Evolutionary conservation across 2,329 filamentous ascomycete species (phyloP), one percentile per base, ranked within the genome.

Genomic region (Rhytidhysteron rufulum): DNA sequence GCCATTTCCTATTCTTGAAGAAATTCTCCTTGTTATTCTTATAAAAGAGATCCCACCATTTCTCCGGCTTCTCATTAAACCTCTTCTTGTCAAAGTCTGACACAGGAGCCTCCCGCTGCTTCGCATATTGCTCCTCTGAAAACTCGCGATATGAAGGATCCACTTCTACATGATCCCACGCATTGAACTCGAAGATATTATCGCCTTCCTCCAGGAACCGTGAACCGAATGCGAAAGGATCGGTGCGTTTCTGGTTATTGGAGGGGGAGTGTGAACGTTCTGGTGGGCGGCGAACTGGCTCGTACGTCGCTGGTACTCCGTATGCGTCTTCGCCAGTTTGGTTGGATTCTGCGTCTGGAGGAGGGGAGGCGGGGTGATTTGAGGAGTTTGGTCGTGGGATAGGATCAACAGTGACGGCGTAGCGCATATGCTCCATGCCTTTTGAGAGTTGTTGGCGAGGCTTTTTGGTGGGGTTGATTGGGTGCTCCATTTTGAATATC

Each of bases 41-140:
- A 74, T 98, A 98, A 70, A 98, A 98, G 40, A 86, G 72, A 59
- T 98, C 93, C 93, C 93, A 98, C 88, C 89, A 97, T 66, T 89
- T 95, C 47, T 88, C 90, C 1, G 93, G 93, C 50, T 94, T 80
- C 33, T 77, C 73, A 63, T 96, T 97, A 74, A 96, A 96, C 51
- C 88, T 86, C 55, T 83, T 79, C 66, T 89, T 89, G 67, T 98
- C 90, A 73, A 94, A 96, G 47, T 95, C 89, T 31, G 85, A 90
- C 36, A 96, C 93, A 41, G 90, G 91, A 46, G 85, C 78, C 55
- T 85, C 80, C 50, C 90, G 83, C 70, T 98, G 93, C 69, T 85
- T 85, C 34, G 80, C 79, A 61, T 86, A 91, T 70, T 97, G 93
- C 59, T 82, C 70, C 67, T 90, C 82, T 45, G 89, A 84, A 66